Percentiles rank a stretch among this genome's conserved stretches.
Evolutionary conservation across 805 yeast species (phyloP).

Genomic region (Cyberlindnera galapagoensis): DNA sequence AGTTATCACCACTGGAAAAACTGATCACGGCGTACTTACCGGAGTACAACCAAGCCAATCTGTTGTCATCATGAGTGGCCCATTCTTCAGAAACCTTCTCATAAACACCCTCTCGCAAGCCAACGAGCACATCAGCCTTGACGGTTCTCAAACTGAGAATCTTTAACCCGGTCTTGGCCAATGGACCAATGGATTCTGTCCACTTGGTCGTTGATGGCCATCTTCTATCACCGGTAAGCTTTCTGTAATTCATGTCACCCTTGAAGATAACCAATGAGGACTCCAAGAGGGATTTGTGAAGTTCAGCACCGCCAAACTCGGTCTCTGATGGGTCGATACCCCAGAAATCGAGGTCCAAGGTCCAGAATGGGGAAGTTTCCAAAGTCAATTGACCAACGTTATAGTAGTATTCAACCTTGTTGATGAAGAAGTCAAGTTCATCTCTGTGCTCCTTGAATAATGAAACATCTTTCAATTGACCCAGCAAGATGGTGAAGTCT

Average conservation of each 20-base stretch:
- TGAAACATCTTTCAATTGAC: slow-evolving; percentile 44
- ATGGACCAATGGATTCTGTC: slow-evolving; percentile 56
- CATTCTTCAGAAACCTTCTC: slow-evolving; percentile 59
- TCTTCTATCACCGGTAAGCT: slow-evolving; percentile 81
- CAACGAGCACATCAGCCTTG: slow-evolving; percentile 94
- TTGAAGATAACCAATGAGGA: slow-evolving; percentile 77
- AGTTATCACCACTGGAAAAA: slow-evolving; percentile 36
- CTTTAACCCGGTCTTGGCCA: slow-evolving; percentile 57
- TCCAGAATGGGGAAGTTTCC: slow-evolving; percentile 78
- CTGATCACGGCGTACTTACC: slow-evolving; percentile 95
- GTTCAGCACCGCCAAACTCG: slow-evolving; percentile 49
- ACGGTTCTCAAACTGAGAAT: slow-evolving; percentile 81
- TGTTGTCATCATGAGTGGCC: slow-evolving; percentile 54
- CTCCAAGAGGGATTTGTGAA: slow-evolving; percentile 53
- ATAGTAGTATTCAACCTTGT: slow-evolving; percentile 37
- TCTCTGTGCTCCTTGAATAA: slow-evolving; percentile 43
- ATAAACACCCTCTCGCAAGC: slow-evolving; percentile 65
- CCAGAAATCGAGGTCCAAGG: slow-evolving; percentile 73
- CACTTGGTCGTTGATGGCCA: slow-evolving; percentile 87
- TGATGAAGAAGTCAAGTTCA: slow-evolving; percentile 43
- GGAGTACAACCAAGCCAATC: slow-evolving; percentile 75
- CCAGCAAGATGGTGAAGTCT: slow-evolving; percentile 58
- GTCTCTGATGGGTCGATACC: slow-evolving; percentile 46
- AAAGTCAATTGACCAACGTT: slow-evolving; percentile 42
- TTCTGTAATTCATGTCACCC: slow-evolving; percentile 95